Evolutionary conservation across 768 basidiomycete genomes (phyloP).

Genomic region (Cystofilobasidium capitatum): DNA sequence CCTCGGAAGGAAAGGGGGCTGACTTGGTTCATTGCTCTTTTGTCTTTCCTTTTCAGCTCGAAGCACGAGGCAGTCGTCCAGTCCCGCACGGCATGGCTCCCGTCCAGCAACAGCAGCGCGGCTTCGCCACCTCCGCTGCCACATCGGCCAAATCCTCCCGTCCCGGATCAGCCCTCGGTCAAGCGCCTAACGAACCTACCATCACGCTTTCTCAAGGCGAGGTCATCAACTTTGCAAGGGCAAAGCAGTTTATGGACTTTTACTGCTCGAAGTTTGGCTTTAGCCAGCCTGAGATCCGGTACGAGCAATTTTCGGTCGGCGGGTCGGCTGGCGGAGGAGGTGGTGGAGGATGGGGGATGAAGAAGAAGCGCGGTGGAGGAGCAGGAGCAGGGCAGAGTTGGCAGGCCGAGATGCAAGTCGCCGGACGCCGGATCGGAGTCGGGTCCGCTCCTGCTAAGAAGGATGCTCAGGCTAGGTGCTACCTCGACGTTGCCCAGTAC

Average conservation of each 20-base stretch:
- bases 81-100: not conserved
- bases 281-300: conserved; percentile 57
- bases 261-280: conserved; percentile 76
- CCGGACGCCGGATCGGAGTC: conserved; percentile 69
- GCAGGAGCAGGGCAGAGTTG: conserved; percentile 17
- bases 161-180: not conserved
- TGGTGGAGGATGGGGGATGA: conserved; percentile 21
- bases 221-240: conserved; percentile 57
- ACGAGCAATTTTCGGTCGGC: conserved; percentile 41
- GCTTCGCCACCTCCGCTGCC: not conserved
- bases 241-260: conserved; percentile 86
- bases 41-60: conserved; percentile 1
- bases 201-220: conserved; percentile 55
- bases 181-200: conserved; percentile 25
- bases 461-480: conserved; percentile 58
- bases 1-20: too few relatives aligned
- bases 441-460: conserved; percentile 65
- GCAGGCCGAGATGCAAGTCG: conserved; percentile 53
- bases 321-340: conserved; percentile 28
- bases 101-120: not conserved
- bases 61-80: not conserved
- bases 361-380: not conserved
- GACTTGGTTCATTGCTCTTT: too few relatives aligned
- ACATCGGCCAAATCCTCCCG: not conserved
- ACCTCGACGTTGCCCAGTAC: conserved; percentile 78